phyloP scores from a whole-genome alignment of 2,329 filamentous ascomycete species.

The Hansfordia pulvinata region DNA sequence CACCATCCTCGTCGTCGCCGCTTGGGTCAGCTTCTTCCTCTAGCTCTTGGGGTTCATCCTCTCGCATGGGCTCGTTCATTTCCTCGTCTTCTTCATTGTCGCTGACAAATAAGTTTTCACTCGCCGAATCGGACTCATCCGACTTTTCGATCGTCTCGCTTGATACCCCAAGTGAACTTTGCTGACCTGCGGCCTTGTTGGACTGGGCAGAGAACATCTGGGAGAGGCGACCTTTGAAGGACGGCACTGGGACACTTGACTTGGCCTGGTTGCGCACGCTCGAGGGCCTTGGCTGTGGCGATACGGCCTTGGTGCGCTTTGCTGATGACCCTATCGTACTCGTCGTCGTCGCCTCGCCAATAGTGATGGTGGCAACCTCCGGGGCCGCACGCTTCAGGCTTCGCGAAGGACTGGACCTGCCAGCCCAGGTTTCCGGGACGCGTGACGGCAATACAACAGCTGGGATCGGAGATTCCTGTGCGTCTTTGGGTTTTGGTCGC shows the following conservation, averaged over 20 bases:
- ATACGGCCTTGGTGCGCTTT: constrained; percentile 29
- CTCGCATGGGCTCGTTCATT: constrained; percentile 7
- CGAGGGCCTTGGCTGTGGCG: constrained; percentile 17
- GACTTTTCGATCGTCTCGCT: constrained; percentile 15
- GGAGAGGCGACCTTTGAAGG: constrained; percentile 27
- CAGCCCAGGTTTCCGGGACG: constrained; percentile 12
- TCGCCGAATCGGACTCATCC: constrained; percentile 11
- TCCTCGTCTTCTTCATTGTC: constrained; percentile 14
- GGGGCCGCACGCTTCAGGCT: constrained; percentile 41
- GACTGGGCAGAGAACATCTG: constrained; percentile 24
- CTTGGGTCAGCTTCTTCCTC: constrained; percentile 6
- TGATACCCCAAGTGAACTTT: too few relatives aligned
- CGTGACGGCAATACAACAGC: constrained; percentile 18
- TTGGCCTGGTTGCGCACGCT: constrained; percentile 15
- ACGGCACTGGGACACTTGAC: constrained; percentile 18
- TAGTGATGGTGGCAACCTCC: constrained; percentile 61
- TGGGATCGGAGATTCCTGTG: constrained; percentile 17
- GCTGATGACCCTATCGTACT: constrained; percentile 48
- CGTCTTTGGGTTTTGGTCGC: constrained; percentile 2
- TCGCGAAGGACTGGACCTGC: constrained; percentile 7
- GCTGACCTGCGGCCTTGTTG: constrained; percentile 5
- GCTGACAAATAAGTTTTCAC: constrained; percentile 15
- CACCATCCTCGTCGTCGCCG: constrained; percentile 8
- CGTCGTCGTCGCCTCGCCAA: constrained; percentile 54
- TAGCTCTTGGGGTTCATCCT: constrained; percentile 7